Percentiles rank a stretch among this genome's conserved stretches.
Conservation (phyloP, 257 asterid species). For the Solanum gandarillasii region DNA sequence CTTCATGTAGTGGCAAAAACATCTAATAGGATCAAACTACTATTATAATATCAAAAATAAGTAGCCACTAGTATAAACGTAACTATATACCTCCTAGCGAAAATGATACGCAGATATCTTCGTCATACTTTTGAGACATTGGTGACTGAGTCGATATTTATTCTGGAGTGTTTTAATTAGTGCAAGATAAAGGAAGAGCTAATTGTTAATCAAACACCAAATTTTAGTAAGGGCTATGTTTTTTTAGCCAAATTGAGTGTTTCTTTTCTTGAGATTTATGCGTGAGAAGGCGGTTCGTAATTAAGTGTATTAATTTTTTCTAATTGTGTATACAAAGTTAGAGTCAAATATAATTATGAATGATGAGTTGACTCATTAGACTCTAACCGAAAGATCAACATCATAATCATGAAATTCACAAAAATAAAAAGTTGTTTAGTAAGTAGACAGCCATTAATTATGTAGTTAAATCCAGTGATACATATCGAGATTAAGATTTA, state of each 20-base stretch:
- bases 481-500: background rate
- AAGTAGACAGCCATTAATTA: background rate
- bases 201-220: background rate
- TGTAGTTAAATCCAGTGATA: background rate
- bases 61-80: too few species aligned
- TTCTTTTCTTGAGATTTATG: background rate
- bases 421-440: background rate
- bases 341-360: background rate
- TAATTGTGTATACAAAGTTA: background rate
- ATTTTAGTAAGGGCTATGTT: background rate
- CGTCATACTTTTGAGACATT: too few species aligned
- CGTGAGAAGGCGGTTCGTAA: background rate
- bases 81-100: too few species aligned
- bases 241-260: background rate
- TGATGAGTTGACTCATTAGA: background rate
- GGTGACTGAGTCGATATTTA: accelerated
- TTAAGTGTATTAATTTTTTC: background rate
- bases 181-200: background rate
- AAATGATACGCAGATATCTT: too few species aligned
- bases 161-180: too few species aligned
- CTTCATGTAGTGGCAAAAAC: background rate
- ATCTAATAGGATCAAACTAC: background rate
- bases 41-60: background rate
- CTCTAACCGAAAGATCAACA: background rate
- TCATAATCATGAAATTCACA: background rate